Conservation (phyloP, 768 basidiomycete genomes). For the Podaxis sp. region DNA sequence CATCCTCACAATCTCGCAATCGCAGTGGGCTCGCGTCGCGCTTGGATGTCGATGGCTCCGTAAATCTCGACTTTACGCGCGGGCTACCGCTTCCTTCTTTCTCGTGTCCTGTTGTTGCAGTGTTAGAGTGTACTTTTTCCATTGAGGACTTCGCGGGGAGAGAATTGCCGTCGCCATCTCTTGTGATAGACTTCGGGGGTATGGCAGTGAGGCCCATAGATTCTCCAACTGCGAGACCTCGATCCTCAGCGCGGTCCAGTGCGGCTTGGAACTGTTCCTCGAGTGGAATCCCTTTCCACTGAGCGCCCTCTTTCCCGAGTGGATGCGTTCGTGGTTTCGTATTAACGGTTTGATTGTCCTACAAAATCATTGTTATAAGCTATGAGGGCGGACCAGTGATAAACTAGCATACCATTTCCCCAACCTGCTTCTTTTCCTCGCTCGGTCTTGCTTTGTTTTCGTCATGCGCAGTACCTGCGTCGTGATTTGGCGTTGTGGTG, state of each 20-base stretch:
- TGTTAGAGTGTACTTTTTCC: not conserved
- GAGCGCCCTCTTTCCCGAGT: not conserved
- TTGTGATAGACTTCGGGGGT: not conserved
- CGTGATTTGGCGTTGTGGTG: not conserved
- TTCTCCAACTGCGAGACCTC: not conserved
- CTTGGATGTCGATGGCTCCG: not conserved
- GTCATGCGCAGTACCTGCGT: not conserved
- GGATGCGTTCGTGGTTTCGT: not conserved
- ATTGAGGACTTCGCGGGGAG: not conserved
- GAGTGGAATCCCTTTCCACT: slow-evolving; percentile 2
- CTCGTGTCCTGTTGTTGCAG: slow-evolving; percentile 2
- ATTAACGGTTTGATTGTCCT: not conserved
- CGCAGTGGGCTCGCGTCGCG: not conserved
- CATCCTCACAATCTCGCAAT: not conserved
- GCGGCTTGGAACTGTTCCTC: not conserved
- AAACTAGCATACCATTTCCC: not conserved
- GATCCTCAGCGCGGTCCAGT: not conserved
- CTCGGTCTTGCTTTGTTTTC: not conserved
- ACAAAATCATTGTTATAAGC: not conserved
- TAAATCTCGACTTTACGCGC: not conserved
- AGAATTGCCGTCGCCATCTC: not conserved
- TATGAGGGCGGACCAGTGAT: not conserved
- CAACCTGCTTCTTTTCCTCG: not conserved
- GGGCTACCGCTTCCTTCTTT: not conserved
- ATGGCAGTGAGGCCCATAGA: not conserved